phyloP scores from a whole-genome alignment of 1,139 yeast species.

The Kodamaea arcana region DNA sequence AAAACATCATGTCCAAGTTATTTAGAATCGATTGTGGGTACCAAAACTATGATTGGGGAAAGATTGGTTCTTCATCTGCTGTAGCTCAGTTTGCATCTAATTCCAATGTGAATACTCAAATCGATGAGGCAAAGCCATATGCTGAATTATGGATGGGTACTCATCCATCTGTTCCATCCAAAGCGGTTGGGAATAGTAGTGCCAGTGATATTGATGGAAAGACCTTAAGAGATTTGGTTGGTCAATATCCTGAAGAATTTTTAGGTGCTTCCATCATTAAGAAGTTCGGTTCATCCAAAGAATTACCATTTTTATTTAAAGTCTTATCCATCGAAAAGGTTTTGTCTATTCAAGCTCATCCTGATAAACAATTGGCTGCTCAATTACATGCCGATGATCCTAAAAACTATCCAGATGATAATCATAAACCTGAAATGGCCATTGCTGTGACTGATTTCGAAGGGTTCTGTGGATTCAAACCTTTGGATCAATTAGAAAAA shows the following conservation, averaged over 20 bases:
- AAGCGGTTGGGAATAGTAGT: constrained; percentile 33
- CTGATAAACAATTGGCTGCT: constrained; percentile 81
- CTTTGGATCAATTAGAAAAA: constrained; percentile 67
- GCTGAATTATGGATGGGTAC: constrained; percentile 99
- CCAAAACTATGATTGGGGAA: constrained; percentile 84
- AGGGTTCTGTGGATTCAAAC: constrained; percentile 98
- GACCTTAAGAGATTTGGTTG: constrained; percentile 62
- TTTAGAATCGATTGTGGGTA: constrained; percentile 53
- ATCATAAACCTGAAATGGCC: constrained; percentile 99
- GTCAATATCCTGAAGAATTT: constrained; percentile 52
- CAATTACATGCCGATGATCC: constrained; percentile 80
- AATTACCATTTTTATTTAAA: constrained; percentile 88
- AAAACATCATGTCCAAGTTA: constrained; percentile 15
- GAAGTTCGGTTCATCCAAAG: constrained; percentile 66
- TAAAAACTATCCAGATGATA: constrained; percentile 91
- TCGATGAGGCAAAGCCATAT: constrained; percentile 74
- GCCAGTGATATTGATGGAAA: constrained; percentile 37
- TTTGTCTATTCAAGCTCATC: constrained; percentile 94
- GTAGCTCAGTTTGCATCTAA: constrained; percentile 83
- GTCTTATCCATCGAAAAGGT: constrained; percentile 91
- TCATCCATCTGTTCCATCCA: constrained; percentile 89
- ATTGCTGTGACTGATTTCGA: constrained; percentile 93
- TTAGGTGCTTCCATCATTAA: constrained; percentile 55
- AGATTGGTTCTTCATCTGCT: constrained; percentile 75
- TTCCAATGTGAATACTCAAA: constrained; percentile 55